Evolutionary conservation across 768 basidiomycete species (phyloP), one percentile per base, ranked within the genome.

Genomic region (Boletus bicolor): DNA sequence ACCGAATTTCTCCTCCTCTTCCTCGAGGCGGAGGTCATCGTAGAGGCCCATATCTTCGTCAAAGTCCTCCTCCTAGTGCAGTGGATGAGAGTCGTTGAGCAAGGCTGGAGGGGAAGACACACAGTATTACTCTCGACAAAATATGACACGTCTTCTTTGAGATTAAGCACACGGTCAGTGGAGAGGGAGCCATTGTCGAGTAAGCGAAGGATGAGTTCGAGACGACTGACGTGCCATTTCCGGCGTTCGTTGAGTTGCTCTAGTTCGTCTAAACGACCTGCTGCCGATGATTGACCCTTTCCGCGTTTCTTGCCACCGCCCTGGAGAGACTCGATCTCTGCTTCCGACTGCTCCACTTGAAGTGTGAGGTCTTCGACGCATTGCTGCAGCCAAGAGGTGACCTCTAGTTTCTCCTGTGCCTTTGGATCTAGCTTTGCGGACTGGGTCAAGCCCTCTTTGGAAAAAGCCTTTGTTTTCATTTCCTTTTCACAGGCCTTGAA

Each of bases 401-500:
- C 84, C 65, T 98, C 96, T 63, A 88, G 81, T 74, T 98, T 98
- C 74, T 95, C 93, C 76, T 97, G 93, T 54, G 96, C 93, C 68
- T 93, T 94, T 52, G 97, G 97, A 73, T 98, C 97, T 24, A 98
- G 85, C 67, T 91, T 93, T 37, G 92, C 83, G 11, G 93, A 92
- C 57, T 94, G 92, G 57, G 89, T 97, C 41, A 99, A 80, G 41
- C 97, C 97, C 73, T 98, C 97, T 69, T 98, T 99, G 19, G 95
- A 98, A 75, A 98, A 99, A 0, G 97, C 97, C 73, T 99, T 99
- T 55, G 97, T 98, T 82, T 99, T 99, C 96, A 98, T 98, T 76
- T 99, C 97, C 78, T 98, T 99, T 78, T 99, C 97, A 76, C 95
- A 94, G 24, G 96, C 96, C 68, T 99, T 99, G 84, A 99, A 99